Conservation (phyloP, 495 filamentous ascomycete genomes). For the Penicillium bialowiezense region DNA sequence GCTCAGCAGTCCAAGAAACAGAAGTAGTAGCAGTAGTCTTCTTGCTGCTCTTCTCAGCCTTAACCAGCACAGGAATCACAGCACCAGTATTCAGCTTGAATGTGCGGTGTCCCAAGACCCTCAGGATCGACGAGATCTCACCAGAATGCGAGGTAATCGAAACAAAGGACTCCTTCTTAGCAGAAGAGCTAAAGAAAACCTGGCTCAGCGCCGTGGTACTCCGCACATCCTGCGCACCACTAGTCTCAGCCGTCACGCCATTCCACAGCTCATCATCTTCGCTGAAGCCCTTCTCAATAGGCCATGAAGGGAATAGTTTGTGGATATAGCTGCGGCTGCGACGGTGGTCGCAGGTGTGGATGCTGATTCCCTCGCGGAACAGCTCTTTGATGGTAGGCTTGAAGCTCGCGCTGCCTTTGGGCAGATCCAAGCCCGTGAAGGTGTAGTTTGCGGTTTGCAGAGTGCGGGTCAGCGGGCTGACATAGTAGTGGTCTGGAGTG, state of each 20-base stretch:
- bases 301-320: constrained; percentile 53
- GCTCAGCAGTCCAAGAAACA: constrained; percentile 36
- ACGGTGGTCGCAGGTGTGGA: constrained; percentile 79
- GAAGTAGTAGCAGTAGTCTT: constrained; percentile 27
- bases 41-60: constrained; percentile 41
- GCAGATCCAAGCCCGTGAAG: constrained; percentile 55
- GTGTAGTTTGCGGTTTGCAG: constrained; percentile 62
- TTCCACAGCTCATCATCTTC: constrained; percentile 63
- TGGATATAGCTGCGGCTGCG: constrained; percentile 55
- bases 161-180: constrained; percentile 51
- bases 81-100: constrained; percentile 66
- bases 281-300: constrained; percentile 60
- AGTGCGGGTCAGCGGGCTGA: constrained; percentile 66
- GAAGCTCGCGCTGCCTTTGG: constrained; percentile 44
- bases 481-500: constrained; percentile 62
- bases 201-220: constrained; percentile 56
- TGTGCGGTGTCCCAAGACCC: constrained; percentile 56
- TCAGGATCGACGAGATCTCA: constrained; percentile 57
- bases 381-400: constrained; percentile 65
- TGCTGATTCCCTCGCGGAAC: constrained; percentile 67
- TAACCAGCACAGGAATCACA: constrained; percentile 67
- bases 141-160: constrained; percentile 69
- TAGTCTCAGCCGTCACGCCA: constrained; percentile 51
- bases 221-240: constrained; percentile 53
- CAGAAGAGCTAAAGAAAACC: constrained; percentile 48